Conservation (phyloP, 1,284 basidiomycete species). For the Somion occarium region DNA sequence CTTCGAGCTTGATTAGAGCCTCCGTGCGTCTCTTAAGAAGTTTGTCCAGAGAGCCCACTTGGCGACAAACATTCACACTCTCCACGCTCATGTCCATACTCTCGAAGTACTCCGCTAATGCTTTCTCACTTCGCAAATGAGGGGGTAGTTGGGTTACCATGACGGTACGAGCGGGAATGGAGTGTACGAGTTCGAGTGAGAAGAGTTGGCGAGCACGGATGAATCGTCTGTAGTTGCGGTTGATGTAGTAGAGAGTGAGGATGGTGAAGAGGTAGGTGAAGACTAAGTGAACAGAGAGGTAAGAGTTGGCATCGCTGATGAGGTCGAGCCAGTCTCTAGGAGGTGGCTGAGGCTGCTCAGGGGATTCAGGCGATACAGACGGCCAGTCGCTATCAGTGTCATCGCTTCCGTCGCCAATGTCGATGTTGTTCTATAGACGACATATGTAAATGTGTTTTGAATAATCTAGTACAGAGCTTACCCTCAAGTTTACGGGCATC, state of each 20-base stretch:
- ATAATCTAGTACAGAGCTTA: constrained; percentile 29
- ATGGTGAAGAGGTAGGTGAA: constrained; percentile 93
- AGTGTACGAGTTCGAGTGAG: constrained; percentile 90
- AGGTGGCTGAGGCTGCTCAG: constrained; percentile 17
- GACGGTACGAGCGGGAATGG: constrained; percentile 90
- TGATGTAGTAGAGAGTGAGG: constrained; percentile 81
- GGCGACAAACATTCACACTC: constrained; percentile 85
- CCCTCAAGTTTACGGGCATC: constrained; percentile 89
- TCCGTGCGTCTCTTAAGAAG: constrained; percentile 76
- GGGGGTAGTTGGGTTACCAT: constrained; percentile 81
- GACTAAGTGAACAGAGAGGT: constrained; percentile 82
- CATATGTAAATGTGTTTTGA: constrained; percentile 12
- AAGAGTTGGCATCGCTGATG: constrained; percentile 81
- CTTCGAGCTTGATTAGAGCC: constrained; percentile 76
- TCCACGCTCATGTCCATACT: constrained; percentile 77
- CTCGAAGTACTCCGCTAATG: constrained; percentile 93
- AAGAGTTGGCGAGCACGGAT: constrained; percentile 91
- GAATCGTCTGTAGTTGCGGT: constrained; percentile 87
- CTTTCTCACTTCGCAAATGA: constrained; percentile 80
- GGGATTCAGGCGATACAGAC: constrained; percentile 13
- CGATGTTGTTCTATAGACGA: constrained; percentile 59
- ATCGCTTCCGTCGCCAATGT: constrained; percentile 56
- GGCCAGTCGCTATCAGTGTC: constrained; percentile 36
- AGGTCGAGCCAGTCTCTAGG: constrained; percentile 68
- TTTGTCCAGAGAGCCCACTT: constrained; percentile 70